Evolutionary conservation across 257 asterid species (phyloP).

Genomic region (Lycium ferocissimum): DNA sequence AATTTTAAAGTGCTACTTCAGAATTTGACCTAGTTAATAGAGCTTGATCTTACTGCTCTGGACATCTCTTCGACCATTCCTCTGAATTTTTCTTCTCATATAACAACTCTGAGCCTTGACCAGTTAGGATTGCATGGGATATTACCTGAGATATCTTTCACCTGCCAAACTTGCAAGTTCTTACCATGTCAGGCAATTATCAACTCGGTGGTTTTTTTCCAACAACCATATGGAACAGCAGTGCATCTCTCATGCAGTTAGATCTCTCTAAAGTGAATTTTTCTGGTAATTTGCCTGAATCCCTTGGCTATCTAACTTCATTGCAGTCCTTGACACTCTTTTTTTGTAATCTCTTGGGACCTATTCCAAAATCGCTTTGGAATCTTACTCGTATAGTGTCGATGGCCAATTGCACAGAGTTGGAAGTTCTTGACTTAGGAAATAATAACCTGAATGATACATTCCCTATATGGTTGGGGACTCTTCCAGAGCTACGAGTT

Average conservation of each 20-base stretch:
- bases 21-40: conserved; percentile 29
- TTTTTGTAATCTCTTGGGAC: conserved; percentile 32
- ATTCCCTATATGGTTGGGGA: not conserved
- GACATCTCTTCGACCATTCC: conserved; percentile 37
- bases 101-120: conserved; percentile 24
- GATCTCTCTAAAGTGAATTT: conserved; percentile 19
- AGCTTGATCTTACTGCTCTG: not conserved
- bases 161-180: conserved; percentile 29
- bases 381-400: conserved; percentile 15
- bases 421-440: not conserved
- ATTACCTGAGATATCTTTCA: conserved; percentile 25
- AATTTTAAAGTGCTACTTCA: conserved; percentile 36
- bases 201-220: conserved; percentile 34
- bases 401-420: not conserved
- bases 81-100: conserved; percentile 33
- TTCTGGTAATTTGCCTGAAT: conserved; percentile 35
- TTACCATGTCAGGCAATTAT: not conserved
- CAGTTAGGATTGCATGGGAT: conserved; percentile 15
- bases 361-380: conserved; percentile 36
- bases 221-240: conserved; percentile 31
- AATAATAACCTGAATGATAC: not conserved
- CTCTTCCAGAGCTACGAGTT: not conserved
- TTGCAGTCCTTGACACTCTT: conserved; percentile 21
- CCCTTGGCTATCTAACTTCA: conserved; percentile 30
- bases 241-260: conserved; percentile 17